phyloP scores from a whole-genome alignment of 2,329 filamentous ascomycete genomes.

The Hypoxylon sp. region DNA sequence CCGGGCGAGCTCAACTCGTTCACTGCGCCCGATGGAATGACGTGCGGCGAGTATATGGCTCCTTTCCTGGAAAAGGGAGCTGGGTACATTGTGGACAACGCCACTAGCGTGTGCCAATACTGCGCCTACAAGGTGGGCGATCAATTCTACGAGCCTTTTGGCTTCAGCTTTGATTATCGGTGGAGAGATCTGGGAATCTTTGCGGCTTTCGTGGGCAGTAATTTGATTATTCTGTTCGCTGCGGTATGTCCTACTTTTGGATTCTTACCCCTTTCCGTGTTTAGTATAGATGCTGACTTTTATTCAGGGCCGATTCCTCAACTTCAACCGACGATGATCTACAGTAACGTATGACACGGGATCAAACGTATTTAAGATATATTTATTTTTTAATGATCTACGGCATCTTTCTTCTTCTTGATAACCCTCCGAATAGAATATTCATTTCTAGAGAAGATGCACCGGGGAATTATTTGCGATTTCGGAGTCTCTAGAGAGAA shows the following conservation, averaged over 20 bases:
- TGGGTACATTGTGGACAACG: conserved; percentile 75
- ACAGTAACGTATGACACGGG: neutral
- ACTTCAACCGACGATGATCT: conserved; percentile 60
- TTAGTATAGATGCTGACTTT: conserved; percentile 27
- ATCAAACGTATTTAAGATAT: conserved; percentile 7
- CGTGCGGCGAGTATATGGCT: conserved; percentile 79
- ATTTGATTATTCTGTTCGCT: conserved; percentile 68
- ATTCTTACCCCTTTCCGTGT: conserved; percentile 1
- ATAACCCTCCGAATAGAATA: too few relatives aligned
- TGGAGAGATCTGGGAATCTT: conserved; percentile 89
- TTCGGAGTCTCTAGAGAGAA: neutral
- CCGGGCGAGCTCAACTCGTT: conserved; percentile 72
- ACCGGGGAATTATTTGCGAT: neutral
- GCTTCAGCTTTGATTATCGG: conserved; percentile 71
- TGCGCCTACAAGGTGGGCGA: conserved; percentile 84
- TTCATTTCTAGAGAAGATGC: neutral
- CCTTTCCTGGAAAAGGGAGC: conserved; percentile 74
- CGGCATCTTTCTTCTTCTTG: too few relatives aligned
- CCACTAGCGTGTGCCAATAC: conserved; percentile 75
- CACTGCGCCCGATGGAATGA: conserved; percentile 69
- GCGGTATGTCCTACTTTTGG: conserved; percentile 54
- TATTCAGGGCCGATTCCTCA: conserved; percentile 58
- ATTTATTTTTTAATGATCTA: neutral
- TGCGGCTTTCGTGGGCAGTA: conserved; percentile 77
- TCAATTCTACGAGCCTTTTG: conserved; percentile 76